A percentile compares a stretch with the other conserved stretches of the same genome.
Conservation (phyloP, 2,329 filamentous ascomycete species). For the Colletotrichum sp. region DNA sequence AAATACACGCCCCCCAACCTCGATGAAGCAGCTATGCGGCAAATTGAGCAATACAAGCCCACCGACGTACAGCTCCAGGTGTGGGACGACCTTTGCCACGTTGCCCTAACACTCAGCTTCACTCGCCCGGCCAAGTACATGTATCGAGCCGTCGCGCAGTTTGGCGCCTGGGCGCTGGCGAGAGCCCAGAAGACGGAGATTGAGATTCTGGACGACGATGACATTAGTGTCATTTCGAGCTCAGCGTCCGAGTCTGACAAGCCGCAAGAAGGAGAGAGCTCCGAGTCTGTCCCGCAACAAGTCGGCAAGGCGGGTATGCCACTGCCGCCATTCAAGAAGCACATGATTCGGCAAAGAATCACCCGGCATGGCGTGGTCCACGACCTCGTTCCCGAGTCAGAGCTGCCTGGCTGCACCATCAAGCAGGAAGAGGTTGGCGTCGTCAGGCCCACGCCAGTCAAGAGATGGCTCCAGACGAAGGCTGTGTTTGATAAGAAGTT, state of each 20-base stretch:
- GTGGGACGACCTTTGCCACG: conserved; percentile 95
- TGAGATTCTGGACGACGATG: conserved; percentile 81
- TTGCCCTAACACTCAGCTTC: conserved; percentile 91
- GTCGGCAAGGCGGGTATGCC: conserved; percentile 89
- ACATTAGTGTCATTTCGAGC: conserved; percentile 74
- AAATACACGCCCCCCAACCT: conserved; percentile 76
- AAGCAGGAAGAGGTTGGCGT: conserved; percentile 72
- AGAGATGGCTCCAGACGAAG: conserved; percentile 83
- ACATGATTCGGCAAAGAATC: conserved; percentile 93
- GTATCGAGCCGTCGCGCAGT: conserved; percentile 91
- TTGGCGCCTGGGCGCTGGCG: conserved; percentile 89
- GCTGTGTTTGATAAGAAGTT: conserved; percentile 76
- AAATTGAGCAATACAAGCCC: conserved; percentile 72
- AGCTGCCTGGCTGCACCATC: conserved; percentile 71
- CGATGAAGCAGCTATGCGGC: conserved; percentile 63
- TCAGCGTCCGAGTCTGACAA: conserved; percentile 51
- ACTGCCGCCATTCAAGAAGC: conserved; percentile 76
- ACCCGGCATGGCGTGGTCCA: conserved; percentile 78
- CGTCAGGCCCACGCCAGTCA: conserved; percentile 79
- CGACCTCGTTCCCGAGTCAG: conserved; percentile 66
- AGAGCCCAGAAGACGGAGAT: conserved; percentile 80
- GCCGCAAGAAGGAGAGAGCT: conserved; percentile 25
- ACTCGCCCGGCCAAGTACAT: conserved; percentile 96
- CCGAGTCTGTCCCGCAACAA: conserved; percentile 29
- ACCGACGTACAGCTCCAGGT: conserved; percentile 95